Conservation (phyloP, 805 yeast genomes). For the Sugiyamaella marilandica region DNA sequence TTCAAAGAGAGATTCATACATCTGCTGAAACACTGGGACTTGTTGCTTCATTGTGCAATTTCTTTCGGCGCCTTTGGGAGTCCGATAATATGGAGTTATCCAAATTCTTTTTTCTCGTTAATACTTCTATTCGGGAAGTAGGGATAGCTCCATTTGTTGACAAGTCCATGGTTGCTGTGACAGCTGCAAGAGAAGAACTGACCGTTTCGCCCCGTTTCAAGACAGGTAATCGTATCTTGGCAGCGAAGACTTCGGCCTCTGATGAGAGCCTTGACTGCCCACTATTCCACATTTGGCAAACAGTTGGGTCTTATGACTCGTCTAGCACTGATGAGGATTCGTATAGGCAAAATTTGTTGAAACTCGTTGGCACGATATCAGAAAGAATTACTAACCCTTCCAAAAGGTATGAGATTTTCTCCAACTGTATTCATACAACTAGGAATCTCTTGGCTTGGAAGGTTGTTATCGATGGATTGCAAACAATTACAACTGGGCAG, state of each 20-base stretch:
- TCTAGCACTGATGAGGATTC: neutral
- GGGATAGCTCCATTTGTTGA: constrained; percentile 16
- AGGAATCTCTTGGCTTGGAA: neutral
- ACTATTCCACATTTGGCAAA: neutral
- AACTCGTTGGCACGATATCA: neutral
- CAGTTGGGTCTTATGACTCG: neutral
- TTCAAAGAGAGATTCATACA: constrained; percentile 19
- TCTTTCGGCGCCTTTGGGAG: constrained; percentile 8
- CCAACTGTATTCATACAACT: neutral
- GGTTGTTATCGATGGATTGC: neutral
- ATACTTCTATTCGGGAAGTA: constrained; percentile 12
- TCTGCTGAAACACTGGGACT: constrained; percentile 17
- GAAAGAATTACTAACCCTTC: neutral
- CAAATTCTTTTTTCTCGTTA: constrained; percentile 5
- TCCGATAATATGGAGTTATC: neutral
- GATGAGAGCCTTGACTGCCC: neutral
- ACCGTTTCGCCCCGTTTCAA: constrained; percentile 1
- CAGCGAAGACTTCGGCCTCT: neutral
- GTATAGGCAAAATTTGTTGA: neutral
- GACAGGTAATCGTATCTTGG: neutral
- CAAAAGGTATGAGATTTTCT: neutral
- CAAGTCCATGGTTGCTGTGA: neutral
- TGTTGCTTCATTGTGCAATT: constrained; percentile 17
- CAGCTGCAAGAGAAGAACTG: neutral
- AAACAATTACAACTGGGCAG: neutral